Percentiles rank a stretch among this genome's conserved stretches.
phyloP scores from a whole-genome alignment of 139 green algal genomes.

The Marvania coccoides region DNA sequence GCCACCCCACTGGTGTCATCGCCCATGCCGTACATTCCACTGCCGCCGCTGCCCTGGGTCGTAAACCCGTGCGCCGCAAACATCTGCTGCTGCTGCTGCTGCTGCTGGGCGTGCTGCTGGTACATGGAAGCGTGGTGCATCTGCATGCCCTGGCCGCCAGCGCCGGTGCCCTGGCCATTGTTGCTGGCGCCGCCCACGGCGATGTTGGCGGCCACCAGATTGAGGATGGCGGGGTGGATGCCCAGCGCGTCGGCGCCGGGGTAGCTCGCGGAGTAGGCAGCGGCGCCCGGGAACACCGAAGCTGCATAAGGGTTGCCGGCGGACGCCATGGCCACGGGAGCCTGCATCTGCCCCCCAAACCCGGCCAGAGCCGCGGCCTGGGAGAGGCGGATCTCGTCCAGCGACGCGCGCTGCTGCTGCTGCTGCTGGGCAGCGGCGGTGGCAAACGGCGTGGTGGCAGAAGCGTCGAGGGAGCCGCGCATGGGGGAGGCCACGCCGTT shows the following conservation, averaged over 20 bases:
- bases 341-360: not conserved
- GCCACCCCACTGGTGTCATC: not conserved
- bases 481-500: not conserved
- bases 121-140: not conserved
- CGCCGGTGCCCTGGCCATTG: not conserved
- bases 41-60: not conserved
- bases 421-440: not conserved
- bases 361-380: not conserved
- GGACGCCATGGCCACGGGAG: not conserved
- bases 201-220: constrained; percentile 19
- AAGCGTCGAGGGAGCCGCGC: not conserved
- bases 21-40: not conserved
- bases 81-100: not conserved
- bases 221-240: constrained; percentile 21
- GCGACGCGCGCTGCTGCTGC: not conserved
- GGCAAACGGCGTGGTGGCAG: not conserved
- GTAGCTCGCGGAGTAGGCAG: not conserved
- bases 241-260: not conserved
- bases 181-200: not conserved
- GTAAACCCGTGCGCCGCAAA: too few species aligned
- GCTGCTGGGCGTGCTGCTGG: not conserved
- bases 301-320: too few species aligned
- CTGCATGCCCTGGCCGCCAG: not conserved
- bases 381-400: not conserved
- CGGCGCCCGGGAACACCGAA: too few species aligned